phyloP scores from a whole-genome alignment of 2,329 filamentous ascomycete genomes.

The Aspergillus glaucus region DNA sequence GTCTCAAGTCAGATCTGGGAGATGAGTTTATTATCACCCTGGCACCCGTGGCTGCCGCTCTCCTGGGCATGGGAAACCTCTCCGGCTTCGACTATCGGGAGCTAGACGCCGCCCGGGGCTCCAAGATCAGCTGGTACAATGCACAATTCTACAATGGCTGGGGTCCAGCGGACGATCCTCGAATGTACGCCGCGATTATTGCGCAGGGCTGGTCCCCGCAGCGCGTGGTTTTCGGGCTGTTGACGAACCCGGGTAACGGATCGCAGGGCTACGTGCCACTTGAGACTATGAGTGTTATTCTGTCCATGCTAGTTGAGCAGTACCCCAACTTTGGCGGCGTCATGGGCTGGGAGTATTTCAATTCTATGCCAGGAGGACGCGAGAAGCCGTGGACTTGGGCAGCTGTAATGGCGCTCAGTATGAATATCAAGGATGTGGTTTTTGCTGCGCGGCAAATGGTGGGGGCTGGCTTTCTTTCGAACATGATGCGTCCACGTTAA shows the following conservation, averaged over 20 bases:
- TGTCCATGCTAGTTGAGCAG: slow-evolving; percentile 51
- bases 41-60: slow-evolving; percentile 72
- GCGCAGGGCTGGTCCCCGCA: slow-evolving; percentile 61
- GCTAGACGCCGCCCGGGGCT: slow-evolving; percentile 62
- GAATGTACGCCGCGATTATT: slow-evolving; percentile 39
- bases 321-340: slow-evolving; percentile 75
- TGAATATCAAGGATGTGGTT: slow-evolving; percentile 38
- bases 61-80: slow-evolving; percentile 57
- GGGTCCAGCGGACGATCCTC: slow-evolving; percentile 56
- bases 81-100: slow-evolving; percentile 76
- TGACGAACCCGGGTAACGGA: slow-evolving; percentile 74
- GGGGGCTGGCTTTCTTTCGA: slow-evolving; percentile 21
- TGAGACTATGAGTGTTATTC: slow-evolving; percentile 50
- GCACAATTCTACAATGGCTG: slow-evolving; percentile 91
- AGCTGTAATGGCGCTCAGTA: slow-evolving; percentile 53
- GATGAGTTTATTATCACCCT: slow-evolving; percentile 67
- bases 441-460: slow-evolving; percentile 25
- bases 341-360: slow-evolving; percentile 96
- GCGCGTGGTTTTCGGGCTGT: slow-evolving; percentile 71
- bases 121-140: slow-evolving; percentile 77
- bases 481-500: slow-evolving; percentile 22
- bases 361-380: slow-evolving; percentile 61
- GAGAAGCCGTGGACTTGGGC: slow-evolving; percentile 73
- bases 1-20: slow-evolving; percentile 49
- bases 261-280: slow-evolving; percentile 56